phyloP scores from a whole-genome alignment of 768 basidiomycete species.

The Lepiota venenata region DNA sequence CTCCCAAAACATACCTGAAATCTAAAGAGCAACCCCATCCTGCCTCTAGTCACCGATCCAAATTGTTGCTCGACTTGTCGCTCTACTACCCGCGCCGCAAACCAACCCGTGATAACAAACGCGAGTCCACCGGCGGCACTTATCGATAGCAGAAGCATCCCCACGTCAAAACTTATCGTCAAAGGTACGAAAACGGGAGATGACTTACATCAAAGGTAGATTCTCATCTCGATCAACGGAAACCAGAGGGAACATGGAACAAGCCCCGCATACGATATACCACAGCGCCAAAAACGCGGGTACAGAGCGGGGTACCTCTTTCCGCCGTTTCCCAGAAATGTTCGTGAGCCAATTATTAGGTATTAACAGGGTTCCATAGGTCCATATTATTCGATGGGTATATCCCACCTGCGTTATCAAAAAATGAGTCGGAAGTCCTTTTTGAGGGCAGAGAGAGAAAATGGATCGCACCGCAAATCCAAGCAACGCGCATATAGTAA shows the following conservation, averaged over 20 bases:
- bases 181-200: background rate
- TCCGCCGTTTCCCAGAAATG: background rate
- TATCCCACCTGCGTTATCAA: constrained; percentile 53
- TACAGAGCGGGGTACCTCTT: background rate
- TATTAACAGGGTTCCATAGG: constrained; percentile 55
- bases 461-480: constrained; percentile 36
- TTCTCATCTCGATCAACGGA: constrained; percentile 71
- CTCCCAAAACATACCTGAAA: constrained; percentile 23
- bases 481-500: constrained; percentile 65
- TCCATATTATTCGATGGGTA: constrained; percentile 70
- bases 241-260: constrained; percentile 67
- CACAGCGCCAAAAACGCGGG: constrained; percentile 39
- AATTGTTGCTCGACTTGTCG: constrained; percentile 1
- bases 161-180: background rate
- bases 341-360: constrained; percentile 63
- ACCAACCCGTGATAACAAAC: constrained; percentile 36
- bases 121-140: constrained; percentile 44
- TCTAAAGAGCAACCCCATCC: constrained; percentile 15
- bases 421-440: background rate
- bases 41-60: background rate
- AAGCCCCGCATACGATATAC: constrained; percentile 38
- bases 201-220: constrained; percentile 53
- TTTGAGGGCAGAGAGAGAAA: background rate
- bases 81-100: constrained; percentile 11
- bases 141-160: constrained; percentile 16